phyloP scores from a whole-genome alignment of 78 protist species.

The Ministeria vibrans region DNA sequence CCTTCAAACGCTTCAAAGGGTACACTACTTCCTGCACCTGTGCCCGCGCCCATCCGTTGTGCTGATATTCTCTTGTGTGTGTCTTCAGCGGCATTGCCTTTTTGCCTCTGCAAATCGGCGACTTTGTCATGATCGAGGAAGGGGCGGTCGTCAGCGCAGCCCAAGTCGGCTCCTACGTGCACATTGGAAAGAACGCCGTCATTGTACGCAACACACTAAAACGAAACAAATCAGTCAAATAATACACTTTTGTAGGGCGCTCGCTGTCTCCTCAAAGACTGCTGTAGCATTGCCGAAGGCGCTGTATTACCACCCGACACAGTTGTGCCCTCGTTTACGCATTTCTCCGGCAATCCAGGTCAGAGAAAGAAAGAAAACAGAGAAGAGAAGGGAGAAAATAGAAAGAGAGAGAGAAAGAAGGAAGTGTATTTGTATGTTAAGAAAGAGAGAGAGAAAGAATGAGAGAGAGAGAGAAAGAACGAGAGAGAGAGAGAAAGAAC shows the following conservation, averaged over 20 bases:
- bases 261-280: conserved; percentile 7
- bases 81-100: not conserved
- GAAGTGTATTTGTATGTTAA: too few relatives aligned
- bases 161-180: not conserved
- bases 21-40: too few relatives aligned
- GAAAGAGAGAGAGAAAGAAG: too few relatives aligned
- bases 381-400: too few relatives aligned
- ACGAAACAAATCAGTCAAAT: too few relatives aligned
- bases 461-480: too few relatives aligned
- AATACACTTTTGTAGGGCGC: not conserved
- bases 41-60: too few relatives aligned
- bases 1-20: not conserved
- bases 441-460: too few relatives aligned
- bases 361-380: too few relatives aligned
- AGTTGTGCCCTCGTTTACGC: conserved; percentile 12
- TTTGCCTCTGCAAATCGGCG: not conserved
- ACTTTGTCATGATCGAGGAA: not conserved
- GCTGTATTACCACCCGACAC: conserved; percentile 18
- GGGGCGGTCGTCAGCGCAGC: not conserved
- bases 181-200: not conserved
- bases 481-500: too few relatives aligned
- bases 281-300: conserved; percentile 10
- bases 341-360: conserved; percentile 7
- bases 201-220: not conserved
- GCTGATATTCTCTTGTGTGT: too few relatives aligned